A percentile compares a stretch with the other conserved stretches of the same genome.
Conservation (phyloP, 1,284 basidiomycete genomes). For the Caloboletus inedulis region DNA sequence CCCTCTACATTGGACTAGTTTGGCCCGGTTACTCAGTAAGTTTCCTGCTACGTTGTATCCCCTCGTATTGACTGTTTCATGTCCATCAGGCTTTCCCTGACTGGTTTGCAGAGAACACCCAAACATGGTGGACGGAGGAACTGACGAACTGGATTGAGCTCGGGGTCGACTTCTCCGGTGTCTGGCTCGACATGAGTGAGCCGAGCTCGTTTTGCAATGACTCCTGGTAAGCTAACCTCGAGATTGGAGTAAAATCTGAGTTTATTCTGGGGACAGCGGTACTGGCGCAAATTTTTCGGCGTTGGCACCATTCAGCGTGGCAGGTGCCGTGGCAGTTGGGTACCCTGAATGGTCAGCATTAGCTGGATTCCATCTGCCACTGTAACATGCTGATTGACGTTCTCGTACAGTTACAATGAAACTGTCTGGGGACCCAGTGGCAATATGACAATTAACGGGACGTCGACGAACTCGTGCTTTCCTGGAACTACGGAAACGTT, state of each 20-base stretch:
- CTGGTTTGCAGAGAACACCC: slow-evolving; percentile 62
- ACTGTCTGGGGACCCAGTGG: slow-evolving; percentile 64
- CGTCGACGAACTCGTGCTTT: slow-evolving; percentile 46
- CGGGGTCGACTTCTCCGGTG: slow-evolving; percentile 61
- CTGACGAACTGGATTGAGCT: slow-evolving; percentile 57
- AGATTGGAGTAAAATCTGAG: neutral
- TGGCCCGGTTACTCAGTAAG: slow-evolving; percentile 53
- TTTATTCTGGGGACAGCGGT: slow-evolving; percentile 38
- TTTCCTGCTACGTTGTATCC: neutral
- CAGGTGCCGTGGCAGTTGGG: too few species aligned
- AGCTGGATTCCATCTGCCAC: neutral
- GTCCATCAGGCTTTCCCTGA: slow-evolving; percentile 54
- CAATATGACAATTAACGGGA: slow-evolving; percentile 71
- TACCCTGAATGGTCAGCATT: slow-evolving; percentile 62
- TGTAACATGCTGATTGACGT: neutral
- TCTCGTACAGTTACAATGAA: slow-evolving; percentile 53
- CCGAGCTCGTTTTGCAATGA: slow-evolving; percentile 60
- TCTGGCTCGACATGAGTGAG: slow-evolving; percentile 81
- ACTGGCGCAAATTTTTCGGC: slow-evolving; percentile 51
- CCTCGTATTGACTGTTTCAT: neutral
- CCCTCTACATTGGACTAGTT: slow-evolving; percentile 66
- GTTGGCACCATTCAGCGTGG: too few species aligned
- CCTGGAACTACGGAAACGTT: slow-evolving; percentile 7
- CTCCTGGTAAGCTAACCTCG: slow-evolving; percentile 49
- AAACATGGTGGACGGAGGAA: slow-evolving; percentile 57